Percentiles rank a stretch among this genome's conserved stretches.
These are phyloP conservation scores for Dendrobium chrysotoxum DNA, from an alignment of 106 monocot species.

Conservation along the genomic window DNA sequence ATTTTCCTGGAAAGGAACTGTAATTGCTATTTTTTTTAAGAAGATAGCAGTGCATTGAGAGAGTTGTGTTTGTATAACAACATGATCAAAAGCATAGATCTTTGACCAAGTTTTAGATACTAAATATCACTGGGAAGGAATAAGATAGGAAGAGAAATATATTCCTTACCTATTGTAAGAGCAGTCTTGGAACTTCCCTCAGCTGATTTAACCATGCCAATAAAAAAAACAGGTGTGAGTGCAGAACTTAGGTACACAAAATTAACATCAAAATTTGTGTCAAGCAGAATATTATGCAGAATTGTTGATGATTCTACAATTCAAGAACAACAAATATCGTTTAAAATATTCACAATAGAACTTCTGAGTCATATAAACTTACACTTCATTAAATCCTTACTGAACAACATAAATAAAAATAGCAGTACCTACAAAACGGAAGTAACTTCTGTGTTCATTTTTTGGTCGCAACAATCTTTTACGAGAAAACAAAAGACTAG, in stretches of 20 bases:
- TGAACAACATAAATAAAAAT: background rate
- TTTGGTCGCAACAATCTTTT: background rate
- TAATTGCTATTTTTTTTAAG: background rate
- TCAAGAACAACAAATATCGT: background rate
- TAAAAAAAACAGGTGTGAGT: background rate
- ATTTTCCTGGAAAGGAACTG: background rate
- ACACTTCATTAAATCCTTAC: background rate
- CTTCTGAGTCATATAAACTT: background rate
- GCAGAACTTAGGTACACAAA: background rate
- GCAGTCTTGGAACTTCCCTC: background rate
- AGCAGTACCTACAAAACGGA: background rate
- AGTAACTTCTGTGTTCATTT: background rate
- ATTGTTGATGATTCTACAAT: no score
- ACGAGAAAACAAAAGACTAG: background rate
- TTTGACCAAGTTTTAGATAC: background rate
- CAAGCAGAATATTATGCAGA: no score
- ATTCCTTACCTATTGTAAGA: conserved; percentile 4
- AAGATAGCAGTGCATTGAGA: background rate
- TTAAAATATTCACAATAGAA: background rate
- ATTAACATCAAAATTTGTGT: background rate
- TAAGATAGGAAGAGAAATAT: background rate
- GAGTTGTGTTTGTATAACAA: background rate
- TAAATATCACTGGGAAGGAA: background rate
- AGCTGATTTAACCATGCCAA: background rate
- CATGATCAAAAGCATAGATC: background rate